A percentile compares a stretch with the other conserved stretches of the same genome.
Conservation (phyloP, 192 early-diverging fungal species). For the Backusella australiensis region DNA sequence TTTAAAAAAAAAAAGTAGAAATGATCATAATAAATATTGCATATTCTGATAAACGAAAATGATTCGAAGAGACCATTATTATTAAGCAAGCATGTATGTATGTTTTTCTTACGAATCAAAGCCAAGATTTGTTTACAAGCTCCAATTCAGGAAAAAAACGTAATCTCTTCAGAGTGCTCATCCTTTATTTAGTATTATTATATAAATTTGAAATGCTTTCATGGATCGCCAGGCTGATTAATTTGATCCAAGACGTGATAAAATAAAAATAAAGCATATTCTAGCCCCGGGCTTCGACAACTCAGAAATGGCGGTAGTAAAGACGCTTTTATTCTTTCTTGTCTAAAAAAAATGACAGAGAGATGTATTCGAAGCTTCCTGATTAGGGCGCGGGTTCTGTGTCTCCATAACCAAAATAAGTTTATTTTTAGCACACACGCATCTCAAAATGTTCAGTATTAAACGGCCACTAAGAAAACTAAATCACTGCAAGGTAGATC, state of each 20-base stretch:
- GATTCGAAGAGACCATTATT: not conserved
- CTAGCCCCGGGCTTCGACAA: not conserved
- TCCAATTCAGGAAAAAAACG: slow-evolving; percentile 1
- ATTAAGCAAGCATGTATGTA: not conserved
- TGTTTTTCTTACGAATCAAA: not conserved
- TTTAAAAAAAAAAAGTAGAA: not conserved
- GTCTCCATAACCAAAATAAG: not conserved
- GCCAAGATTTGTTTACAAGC: not conserved
- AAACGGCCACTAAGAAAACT: not conserved
- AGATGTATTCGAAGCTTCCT: not conserved
- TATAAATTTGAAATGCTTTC: not conserved
- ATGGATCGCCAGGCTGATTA: not conserved
- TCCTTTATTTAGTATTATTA: not conserved
- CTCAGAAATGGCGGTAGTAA: not conserved
- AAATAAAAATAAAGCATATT: not conserved
- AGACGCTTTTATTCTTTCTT: not conserved
- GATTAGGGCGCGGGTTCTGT: not conserved
- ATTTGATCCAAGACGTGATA: not conserved
- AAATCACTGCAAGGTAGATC: not conserved
- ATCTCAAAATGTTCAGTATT: not conserved
- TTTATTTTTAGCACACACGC: slow-evolving; percentile 4
- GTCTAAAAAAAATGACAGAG: not conserved
- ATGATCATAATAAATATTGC: too few species aligned
- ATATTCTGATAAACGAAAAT: not conserved
- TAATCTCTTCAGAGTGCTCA: not conserved